Conservation (phyloP, 2,329 filamentous ascomycete genomes). For the Colletotrichum navitas region DNA sequence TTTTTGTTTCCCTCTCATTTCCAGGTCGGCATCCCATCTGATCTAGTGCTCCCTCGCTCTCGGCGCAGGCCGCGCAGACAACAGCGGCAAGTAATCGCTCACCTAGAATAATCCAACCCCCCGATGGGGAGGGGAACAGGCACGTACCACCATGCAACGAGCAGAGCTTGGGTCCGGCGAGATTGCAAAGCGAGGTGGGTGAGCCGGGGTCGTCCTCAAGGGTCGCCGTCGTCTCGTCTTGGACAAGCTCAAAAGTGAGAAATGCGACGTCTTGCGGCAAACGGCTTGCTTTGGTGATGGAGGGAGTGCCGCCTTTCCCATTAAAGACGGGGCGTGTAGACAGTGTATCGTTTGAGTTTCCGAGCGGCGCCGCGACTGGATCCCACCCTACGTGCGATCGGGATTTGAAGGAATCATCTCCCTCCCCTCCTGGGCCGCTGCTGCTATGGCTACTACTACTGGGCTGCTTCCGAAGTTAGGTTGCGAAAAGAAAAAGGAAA, state of each 20-base stretch:
- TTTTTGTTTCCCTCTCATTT: not conserved
- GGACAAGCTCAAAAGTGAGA: constrained; percentile 12
- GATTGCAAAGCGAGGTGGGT: not conserved
- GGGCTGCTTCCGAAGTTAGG: not conserved
- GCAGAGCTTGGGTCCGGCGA: constrained; percentile 1
- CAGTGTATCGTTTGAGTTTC: constrained; percentile 11
- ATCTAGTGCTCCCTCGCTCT: too few relatives aligned
- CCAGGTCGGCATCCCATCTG: too few relatives aligned
- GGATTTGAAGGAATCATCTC: constrained; percentile 12
- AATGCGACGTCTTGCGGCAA: constrained; percentile 12
- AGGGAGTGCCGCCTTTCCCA: constrained; percentile 5
- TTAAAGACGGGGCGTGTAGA: not conserved
- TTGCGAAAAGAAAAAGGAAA: not conserved
- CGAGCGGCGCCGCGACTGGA: constrained; percentile 13
- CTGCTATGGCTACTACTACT: not conserved
- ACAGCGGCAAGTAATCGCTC: not conserved
- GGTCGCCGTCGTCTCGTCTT: constrained; percentile 27
- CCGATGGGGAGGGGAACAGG: not conserved
- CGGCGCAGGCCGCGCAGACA: not conserved
- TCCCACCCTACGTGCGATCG: constrained; percentile 11
- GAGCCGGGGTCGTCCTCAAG: constrained; percentile 8
- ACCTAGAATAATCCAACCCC: not conserved
- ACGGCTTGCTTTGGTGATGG: too few relatives aligned
- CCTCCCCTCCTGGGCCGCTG: too few relatives aligned
- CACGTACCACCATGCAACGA: constrained; percentile 1